Evolutionary conservation across 495 filamentous ascomycete genomes (phyloP), one percentile per base, ranked within the genome.

Genomic region (Daldinia concentrica): DNA sequence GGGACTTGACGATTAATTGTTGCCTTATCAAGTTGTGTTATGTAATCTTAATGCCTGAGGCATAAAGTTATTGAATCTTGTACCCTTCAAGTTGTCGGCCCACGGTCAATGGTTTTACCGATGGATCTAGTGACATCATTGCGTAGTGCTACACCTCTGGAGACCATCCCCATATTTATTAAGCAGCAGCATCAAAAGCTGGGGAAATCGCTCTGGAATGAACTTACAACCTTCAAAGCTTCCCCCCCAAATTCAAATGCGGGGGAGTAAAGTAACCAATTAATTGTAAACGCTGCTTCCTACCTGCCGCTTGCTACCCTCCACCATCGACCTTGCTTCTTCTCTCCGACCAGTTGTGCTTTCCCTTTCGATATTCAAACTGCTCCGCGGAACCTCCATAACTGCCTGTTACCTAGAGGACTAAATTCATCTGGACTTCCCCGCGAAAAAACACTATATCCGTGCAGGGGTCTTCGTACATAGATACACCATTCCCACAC

Each of bases 221-320:
- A 62, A 30, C 34, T 58, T 61, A n/a, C 17, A 41, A 58, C 50
- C 54, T 41, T 58, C 0, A 22, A 50, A 58, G 8, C 41, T 48
- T 43, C 39, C 29, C 17, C 12, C 62, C 62, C 58, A 1, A 26
- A 41, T 14, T 24, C 29, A 63, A 63, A 71, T 71, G 71, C 71
- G 71, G 71, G 71, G 67, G 59, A 74, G 69, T 61, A 57, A 30
- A 69, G 59, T 54, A 60, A 68, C 74, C 74, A 76, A 76, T 79
- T 77, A 72, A 64, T 70, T 60, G 55, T 59, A 58, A 55, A 56
- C 51, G n/a, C 52, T 69, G 45, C 27, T 30, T n/a, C 50, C 24
- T 54, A 69, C 69, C 74, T 77, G 71, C 72, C 72, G 68, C 41
- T 56, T 64, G 52, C 65, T 54, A 17, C 54, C 37, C 58, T 65